Conservation (phyloP, 768 basidiomycete genomes). For the Rhodocollybia butyracea region DNA sequence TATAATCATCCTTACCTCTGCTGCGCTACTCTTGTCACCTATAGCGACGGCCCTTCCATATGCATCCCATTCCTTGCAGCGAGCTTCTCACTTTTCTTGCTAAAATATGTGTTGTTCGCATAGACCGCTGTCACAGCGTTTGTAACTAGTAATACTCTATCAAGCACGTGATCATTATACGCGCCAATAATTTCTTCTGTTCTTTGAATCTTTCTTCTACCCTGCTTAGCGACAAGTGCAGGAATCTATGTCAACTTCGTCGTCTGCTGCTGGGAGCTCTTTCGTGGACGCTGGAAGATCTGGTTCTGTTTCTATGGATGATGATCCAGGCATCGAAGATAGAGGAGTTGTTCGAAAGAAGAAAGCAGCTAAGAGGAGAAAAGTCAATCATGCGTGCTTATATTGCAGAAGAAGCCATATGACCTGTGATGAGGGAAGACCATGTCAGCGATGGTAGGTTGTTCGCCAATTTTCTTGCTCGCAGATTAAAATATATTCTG, state of each 20-base stretch:
- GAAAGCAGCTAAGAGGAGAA: constrained; percentile 65
- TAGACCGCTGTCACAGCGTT: background rate
- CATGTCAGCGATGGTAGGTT: constrained; percentile 85
- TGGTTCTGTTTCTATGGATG: background rate
- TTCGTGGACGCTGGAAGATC: background rate
- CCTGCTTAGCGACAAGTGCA: background rate
- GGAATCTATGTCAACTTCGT: background rate
- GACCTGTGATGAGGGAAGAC: constrained; percentile 87
- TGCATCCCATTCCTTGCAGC: no score
- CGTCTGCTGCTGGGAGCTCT: background rate
- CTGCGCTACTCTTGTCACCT: background rate
- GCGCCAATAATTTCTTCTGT: no score
- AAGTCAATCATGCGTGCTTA: constrained; percentile 91
- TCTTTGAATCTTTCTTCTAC: background rate
- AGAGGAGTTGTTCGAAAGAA: constrained; percentile 37
- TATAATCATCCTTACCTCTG: background rate
- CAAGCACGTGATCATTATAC: no score
- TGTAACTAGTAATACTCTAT: no score
- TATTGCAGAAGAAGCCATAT: constrained; percentile 93
- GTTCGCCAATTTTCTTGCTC: background rate
- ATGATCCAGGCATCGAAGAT: background rate
- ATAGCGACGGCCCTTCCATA: no score
- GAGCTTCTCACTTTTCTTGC: background rate
- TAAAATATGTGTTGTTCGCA: background rate
- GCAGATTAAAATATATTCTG: constrained; percentile 6